A percentile compares a stretch with the other conserved stretches of the same genome.
Conservation (phyloP, 2,329 filamentous ascomycete species). For the Fonsecaea pugnacius region DNA sequence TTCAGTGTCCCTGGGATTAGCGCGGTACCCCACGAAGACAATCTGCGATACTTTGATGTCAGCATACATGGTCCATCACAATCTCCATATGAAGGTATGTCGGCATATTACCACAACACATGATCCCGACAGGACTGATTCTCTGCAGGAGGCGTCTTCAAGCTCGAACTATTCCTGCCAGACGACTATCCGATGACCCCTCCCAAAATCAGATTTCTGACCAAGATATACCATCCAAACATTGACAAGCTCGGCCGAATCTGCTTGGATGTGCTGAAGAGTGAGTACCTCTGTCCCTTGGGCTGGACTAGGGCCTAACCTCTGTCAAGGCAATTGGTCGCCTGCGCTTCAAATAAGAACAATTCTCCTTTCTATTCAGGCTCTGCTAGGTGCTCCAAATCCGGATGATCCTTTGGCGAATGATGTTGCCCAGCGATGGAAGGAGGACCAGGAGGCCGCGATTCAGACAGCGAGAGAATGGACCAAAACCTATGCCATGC, state of each 20-base stretch:
- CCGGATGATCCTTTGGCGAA: constrained; percentile 98
- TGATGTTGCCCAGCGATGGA: constrained; percentile 97
- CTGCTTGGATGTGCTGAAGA: constrained; percentile 95
- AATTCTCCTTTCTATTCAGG: constrained; percentile 98
- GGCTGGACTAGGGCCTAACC: constrained; percentile 4
- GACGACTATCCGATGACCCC: constrained; percentile 99
- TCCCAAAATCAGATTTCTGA: constrained; percentile 96
- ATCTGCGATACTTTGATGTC: constrained; percentile 97
- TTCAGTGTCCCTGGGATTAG: constrained; percentile 86
- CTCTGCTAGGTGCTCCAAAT: constrained; percentile 91
- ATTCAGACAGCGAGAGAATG: constrained; percentile 92
- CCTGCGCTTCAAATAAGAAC: constrained; percentile 96
- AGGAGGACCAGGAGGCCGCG: constrained; percentile 89
- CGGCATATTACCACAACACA: background rate
- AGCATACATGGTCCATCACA: constrained; percentile 89
- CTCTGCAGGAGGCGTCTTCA: constrained; percentile 76
- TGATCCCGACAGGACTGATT: constrained; percentile 5
- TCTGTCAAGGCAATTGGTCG: constrained; percentile 88
- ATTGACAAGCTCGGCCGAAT: constrained; percentile 97
- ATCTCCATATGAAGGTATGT: constrained; percentile 89
- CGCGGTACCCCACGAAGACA: constrained; percentile 93
- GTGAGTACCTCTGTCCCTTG: constrained; percentile 55
- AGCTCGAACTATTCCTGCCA: constrained; percentile 94
- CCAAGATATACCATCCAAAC: constrained; percentile 99
- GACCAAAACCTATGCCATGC: constrained; percentile 70